Percentiles rank a stretch among this genome's conserved stretches.
phyloP scores from a whole-genome alignment of 2,329 filamentous ascomycete genomes.

The Didymella pinodella region DNA sequence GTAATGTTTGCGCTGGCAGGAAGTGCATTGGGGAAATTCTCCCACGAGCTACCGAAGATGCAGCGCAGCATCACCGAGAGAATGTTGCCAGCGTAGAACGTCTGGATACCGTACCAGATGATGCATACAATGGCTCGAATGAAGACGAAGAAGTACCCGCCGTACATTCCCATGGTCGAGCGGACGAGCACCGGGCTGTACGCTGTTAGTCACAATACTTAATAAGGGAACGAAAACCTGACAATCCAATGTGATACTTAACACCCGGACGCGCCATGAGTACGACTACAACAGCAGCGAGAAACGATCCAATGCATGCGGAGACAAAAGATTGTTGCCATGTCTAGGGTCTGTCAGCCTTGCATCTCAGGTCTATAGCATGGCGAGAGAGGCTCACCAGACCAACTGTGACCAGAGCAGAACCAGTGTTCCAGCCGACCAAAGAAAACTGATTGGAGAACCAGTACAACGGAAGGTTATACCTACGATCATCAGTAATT shows the following conservation, averaged over 20 bases:
- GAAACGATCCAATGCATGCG: constrained; percentile 33
- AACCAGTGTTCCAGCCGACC: constrained; percentile 33
- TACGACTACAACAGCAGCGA: constrained; percentile 33
- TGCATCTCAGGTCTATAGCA: too few species aligned
- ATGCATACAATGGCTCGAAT: constrained; percentile 49
- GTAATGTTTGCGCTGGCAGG: constrained; percentile 43
- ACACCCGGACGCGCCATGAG: constrained; percentile 37
- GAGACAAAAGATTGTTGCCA: constrained; percentile 38
- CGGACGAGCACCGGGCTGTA: constrained; percentile 27
- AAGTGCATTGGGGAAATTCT: constrained; percentile 41
- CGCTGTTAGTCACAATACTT: constrained; percentile 2
- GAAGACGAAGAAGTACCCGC: constrained; percentile 53
- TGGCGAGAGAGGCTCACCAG: constrained; percentile 14
- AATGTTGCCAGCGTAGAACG: constrained; percentile 40
- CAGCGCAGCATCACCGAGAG: constrained; percentile 50
- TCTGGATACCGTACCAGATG: constrained; percentile 51
- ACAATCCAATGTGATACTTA: constrained; percentile 36
- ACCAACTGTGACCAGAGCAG: constrained; percentile 30
- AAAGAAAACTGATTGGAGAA: constrained; percentile 33
- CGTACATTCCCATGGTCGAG: constrained; percentile 45
- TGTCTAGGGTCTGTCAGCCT: constrained; percentile 24
- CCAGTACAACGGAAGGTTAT: constrained; percentile 37
- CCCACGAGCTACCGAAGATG: constrained; percentile 52
- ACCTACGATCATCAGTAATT: constrained; percentile 11
- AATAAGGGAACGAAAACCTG: neutral